phyloP scores from a whole-genome alignment of 2,329 filamentous ascomycete genomes.

The Phyllosticta citriasiana region DNA sequence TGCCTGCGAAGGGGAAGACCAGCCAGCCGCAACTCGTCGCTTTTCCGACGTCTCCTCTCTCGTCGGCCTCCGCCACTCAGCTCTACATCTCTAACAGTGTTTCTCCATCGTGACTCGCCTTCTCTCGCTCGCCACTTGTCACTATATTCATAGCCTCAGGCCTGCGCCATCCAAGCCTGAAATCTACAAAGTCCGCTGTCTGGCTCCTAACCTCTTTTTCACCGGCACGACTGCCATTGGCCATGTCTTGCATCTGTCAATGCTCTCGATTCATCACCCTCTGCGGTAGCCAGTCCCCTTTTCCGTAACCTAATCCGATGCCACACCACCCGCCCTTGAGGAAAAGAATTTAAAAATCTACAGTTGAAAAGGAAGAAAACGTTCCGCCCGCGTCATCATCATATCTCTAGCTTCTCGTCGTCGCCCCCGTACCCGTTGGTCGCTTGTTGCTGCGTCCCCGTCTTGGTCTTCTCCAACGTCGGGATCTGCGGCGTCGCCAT shows the following conservation, averaged over 20 bases:
- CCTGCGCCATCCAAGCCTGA: not conserved
- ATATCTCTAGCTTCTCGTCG: conserved; percentile 9
- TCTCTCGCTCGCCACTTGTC: not conserved
- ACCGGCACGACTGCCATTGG: not conserved
- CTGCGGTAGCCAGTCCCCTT: not conserved
- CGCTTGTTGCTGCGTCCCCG: conserved; percentile 5
- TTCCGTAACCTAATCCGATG: not conserved
- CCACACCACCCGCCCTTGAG: not conserved
- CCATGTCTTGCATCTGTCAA: not conserved
- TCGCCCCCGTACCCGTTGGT: conserved; percentile 10
- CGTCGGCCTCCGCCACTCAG: not conserved
- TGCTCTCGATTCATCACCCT: conserved; percentile 6
- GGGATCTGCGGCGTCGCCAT: conserved; percentile 10
- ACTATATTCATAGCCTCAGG: not conserved
- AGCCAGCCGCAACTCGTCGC: not conserved
- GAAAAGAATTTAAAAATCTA: too few species aligned
- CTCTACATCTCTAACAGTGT: not conserved
- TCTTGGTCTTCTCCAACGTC: conserved; percentile 15
- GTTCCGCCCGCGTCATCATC: not conserved
- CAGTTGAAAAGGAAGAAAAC: not conserved
- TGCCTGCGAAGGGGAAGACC: not conserved
- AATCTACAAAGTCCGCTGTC: not conserved
- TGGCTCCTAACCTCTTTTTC: not conserved
- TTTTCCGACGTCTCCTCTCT: not conserved
- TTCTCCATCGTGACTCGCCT: not conserved